Percentiles rank a stretch among this genome's conserved stretches.
Conservation (phyloP, 805 yeast genomes). For the Phaffomyces opuntiae region DNA sequence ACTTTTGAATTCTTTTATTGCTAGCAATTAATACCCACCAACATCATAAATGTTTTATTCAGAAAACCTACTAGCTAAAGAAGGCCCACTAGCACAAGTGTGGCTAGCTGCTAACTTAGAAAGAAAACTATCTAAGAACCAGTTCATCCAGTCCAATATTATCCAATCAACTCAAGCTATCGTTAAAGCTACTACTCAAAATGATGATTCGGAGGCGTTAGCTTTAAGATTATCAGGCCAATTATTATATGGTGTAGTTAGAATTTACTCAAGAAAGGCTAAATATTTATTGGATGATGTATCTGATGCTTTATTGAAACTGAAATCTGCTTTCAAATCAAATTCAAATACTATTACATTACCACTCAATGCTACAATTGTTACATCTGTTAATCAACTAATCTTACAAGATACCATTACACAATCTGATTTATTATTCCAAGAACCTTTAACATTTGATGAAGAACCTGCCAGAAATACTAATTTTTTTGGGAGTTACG, state of each 20-base stretch:
- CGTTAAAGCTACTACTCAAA: conserved; percentile 35
- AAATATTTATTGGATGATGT: conserved; percentile 80
- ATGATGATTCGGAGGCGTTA: conserved; percentile 42
- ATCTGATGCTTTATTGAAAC: conserved; percentile 60
- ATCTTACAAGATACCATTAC: conserved; percentile 74
- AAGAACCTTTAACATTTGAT: conserved; percentile 43
- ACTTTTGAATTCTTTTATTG: conserved; percentile 23
- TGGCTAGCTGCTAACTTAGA: conserved; percentile 93
- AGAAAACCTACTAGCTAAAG: conserved; percentile 49
- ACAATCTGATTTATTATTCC: conserved; percentile 63
- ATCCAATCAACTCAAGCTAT: conserved; percentile 60
- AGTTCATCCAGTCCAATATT: conserved; percentile 66
- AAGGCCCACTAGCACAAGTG: conserved; percentile 82
- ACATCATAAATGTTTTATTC: conserved; percentile 36
- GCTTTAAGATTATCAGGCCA: conserved; percentile 83
- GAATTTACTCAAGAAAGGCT: conserved; percentile 81
- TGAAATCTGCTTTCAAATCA: conserved; percentile 58
- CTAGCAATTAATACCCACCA: conserved; percentile 15
- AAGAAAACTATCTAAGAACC: conserved; percentile 64
- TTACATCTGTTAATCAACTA: conserved; percentile 51
- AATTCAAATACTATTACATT: conserved; percentile 43
- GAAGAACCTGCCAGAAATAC: conserved; percentile 18
- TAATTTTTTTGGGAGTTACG: conserved; percentile 8
- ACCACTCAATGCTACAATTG: conserved; percentile 52
- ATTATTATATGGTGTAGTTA: conserved; percentile 75